phyloP scores from a whole-genome alignment of 129 eudicot genomes.

The Ambrosia trifida region DNA sequence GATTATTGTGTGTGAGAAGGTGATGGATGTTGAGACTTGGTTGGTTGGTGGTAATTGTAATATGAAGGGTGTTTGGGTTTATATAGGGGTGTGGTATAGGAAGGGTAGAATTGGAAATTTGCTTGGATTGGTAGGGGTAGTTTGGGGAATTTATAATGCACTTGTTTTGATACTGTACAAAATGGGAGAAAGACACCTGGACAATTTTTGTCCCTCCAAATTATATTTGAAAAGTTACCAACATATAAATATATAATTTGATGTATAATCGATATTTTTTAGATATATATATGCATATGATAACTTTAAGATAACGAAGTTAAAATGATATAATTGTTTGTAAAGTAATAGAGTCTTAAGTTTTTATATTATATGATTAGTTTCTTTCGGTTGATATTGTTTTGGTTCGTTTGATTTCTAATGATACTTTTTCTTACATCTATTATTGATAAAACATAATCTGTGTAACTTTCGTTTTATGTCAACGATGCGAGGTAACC shows the following conservation, averaged over 20 bases:
- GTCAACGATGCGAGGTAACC: too few species aligned
- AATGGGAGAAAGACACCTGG: slow-evolving; percentile 16
- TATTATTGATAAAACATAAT: too few species aligned
- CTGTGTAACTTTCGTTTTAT: too few species aligned
- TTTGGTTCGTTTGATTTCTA: too few species aligned
- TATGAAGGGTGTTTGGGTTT: slow-evolving; percentile 25
- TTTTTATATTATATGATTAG: too few species aligned
- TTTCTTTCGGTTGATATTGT: too few species aligned
- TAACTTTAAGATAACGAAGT: too few species aligned
- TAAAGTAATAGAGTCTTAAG: too few species aligned
- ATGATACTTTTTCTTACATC: too few species aligned
- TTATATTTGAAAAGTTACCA: slow-evolving; percentile 1
- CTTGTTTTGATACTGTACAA: background rate
- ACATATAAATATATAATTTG: background rate
- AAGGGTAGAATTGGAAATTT: slow-evolving; percentile 19
- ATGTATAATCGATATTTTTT: background rate
- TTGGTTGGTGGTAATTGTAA: slow-evolving; percentile 25
- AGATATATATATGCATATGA: too few species aligned
- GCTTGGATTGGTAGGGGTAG: background rate
- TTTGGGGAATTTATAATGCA: background rate
- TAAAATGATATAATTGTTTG: too few species aligned
- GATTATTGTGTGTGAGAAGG: background rate
- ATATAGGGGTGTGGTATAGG: slow-evolving; percentile 17
- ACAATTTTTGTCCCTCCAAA: slow-evolving; percentile 2
- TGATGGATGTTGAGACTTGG: slow-evolving; percentile 16